Evolutionary conservation across 1,139 yeast species (phyloP).

Genomic region (Suhomyces bolitotheri): DNA sequence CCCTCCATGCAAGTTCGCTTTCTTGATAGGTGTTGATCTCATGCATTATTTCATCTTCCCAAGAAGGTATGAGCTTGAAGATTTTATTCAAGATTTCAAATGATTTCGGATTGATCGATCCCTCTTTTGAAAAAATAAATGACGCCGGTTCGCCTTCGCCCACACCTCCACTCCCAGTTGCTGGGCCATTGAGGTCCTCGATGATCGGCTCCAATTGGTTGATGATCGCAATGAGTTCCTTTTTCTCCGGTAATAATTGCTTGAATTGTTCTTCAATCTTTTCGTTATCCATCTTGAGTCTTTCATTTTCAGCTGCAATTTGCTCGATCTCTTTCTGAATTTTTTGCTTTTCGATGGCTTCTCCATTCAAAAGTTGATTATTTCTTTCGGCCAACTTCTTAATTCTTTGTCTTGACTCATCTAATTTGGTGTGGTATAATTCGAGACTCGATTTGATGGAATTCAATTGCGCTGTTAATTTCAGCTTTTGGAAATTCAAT

Average conservation of each 20-base stretch:
- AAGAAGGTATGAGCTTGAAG: constrained; percentile 31
- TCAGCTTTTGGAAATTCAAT: constrained; percentile 33
- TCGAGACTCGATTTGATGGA: constrained; percentile 23
- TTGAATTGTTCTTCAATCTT: constrained; percentile 29
- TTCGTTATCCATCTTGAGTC: constrained; percentile 23
- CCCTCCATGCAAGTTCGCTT: constrained; percentile 38
- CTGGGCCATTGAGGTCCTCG: constrained; percentile 23
- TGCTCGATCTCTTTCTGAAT: constrained; percentile 19
- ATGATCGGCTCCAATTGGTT: constrained; percentile 30
- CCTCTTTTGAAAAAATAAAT: constrained; percentile 34
- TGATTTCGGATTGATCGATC: constrained; percentile 30
- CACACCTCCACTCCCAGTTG: background rate
- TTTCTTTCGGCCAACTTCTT: constrained; percentile 30
- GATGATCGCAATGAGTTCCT: constrained; percentile 21
- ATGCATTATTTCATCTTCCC: constrained; percentile 37
- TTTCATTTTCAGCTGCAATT: constrained; percentile 15
- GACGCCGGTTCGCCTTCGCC: constrained; percentile 2
- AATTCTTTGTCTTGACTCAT: constrained; percentile 25
- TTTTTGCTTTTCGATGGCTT: constrained; percentile 25
- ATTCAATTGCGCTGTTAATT: constrained; percentile 31
- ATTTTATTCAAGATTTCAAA: constrained; percentile 30
- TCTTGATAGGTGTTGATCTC: constrained; percentile 33
- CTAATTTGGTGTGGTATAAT: constrained; percentile 23
- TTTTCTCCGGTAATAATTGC: constrained; percentile 27
- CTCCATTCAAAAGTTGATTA: constrained; percentile 21